These are phyloP conservation scores for Poterioochromonas sp. DNA, from an alignment of 352 stramenopile species.

Conservation along the genomic window DNA sequence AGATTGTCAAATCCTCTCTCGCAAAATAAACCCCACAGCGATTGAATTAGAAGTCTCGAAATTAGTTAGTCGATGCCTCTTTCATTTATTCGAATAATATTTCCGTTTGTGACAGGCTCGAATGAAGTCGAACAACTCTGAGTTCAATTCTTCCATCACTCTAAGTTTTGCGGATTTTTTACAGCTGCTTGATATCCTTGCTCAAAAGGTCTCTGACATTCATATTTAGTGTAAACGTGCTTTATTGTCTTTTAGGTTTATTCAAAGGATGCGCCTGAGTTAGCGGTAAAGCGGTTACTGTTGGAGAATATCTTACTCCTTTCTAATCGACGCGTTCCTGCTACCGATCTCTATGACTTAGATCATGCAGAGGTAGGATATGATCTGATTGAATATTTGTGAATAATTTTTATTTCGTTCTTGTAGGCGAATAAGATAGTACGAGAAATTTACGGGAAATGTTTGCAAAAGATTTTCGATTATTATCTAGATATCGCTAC, in stretches of 20 bases:
- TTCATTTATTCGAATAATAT: neutral
- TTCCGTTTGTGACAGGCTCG: neutral
- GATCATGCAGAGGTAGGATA: neutral
- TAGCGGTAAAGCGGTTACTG: slow-evolving; percentile 1
- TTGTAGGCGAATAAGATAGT: neutral
- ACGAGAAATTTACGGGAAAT: neutral
- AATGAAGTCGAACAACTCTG: neutral
- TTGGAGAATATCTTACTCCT: slow-evolving; percentile 20
- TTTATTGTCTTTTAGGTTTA: neutral
- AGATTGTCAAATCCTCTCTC: slow-evolving; percentile 19
- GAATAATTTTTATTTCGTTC: neutral
- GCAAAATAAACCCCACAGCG: neutral
- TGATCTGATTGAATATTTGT: neutral
- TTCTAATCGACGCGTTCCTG: neutral
- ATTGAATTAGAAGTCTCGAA: slow-evolving; percentile 7
- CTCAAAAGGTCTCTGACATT: neutral
- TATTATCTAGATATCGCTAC: slow-evolving; percentile 7
- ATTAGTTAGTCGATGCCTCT: neutral
- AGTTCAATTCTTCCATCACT: neutral
- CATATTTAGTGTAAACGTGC: neutral
- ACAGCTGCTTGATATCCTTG: neutral
- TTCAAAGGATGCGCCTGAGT: neutral
- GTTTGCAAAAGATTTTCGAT: slow-evolving; percentile 21
- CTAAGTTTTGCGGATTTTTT: slow-evolving; percentile 22
- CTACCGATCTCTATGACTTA: neutral